Evolutionary conservation across 106 monocot species (phyloP).

Genomic region (Platanthera guangdongensis): DNA sequence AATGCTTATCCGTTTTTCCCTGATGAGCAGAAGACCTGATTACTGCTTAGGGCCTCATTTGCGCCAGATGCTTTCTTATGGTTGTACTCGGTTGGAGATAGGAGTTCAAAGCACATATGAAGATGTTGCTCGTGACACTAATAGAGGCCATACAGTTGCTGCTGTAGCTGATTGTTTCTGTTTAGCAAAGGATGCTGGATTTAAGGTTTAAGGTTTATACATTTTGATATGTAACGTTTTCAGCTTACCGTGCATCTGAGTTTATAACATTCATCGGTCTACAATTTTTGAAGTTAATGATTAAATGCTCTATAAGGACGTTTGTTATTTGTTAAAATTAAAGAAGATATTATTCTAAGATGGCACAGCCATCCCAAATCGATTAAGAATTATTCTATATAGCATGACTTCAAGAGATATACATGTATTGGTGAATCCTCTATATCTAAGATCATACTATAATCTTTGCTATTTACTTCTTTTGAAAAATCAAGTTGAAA

Average conservation of each 20-base stretch:
- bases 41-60: slow-evolving; percentile 95
- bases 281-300: background rate
- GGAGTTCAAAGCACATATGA: slow-evolving; percentile 99
- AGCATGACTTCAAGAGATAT: background rate
- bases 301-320: background rate
- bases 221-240: background rate
- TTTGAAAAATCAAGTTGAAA: background rate
- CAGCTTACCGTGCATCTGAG: background rate
- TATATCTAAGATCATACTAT: background rate
- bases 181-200: slow-evolving; percentile 99
- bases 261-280: background rate
- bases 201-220: slow-evolving; percentile 55
- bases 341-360: background rate
- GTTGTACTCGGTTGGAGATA: slow-evolving; percentile 96
- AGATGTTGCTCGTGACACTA: slow-evolving; percentile 99
- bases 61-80: slow-evolving; percentile 97
- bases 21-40: slow-evolving; percentile 81
- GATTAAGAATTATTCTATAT: background rate
- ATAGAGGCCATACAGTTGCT: slow-evolving; percentile 99
- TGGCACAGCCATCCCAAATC: background rate
- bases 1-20: background rate
- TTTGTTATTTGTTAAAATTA: background rate
- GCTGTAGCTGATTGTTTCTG: slow-evolving; percentile 99
- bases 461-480: background rate
- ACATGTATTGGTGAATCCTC: background rate